These are phyloP conservation scores for Gentiana dahurica DNA, from an alignment of 257 asterid genomes.

Conservation along the genomic window DNA sequence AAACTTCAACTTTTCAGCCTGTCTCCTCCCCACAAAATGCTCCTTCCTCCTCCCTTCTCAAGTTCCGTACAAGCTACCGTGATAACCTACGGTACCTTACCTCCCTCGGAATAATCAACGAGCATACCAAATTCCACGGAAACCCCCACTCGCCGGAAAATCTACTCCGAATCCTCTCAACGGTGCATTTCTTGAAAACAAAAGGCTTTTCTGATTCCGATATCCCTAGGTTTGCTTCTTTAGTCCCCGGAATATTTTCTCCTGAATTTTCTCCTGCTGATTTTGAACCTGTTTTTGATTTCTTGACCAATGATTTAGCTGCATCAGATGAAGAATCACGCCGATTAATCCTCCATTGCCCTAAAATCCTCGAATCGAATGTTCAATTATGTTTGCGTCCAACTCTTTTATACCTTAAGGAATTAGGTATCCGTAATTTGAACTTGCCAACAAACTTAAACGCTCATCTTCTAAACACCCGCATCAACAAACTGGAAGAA, in stretches of 20 bases:
- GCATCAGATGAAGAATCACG: constrained; percentile 25
- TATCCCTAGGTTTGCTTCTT: constrained; percentile 19
- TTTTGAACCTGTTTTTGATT: constrained; percentile 14
- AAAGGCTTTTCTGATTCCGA: constrained; percentile 22
- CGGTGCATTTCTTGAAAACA: constrained; percentile 20
- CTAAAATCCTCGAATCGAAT: constrained; percentile 22
- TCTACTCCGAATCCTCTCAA: constrained; percentile 17
- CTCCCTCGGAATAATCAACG: constrained; percentile 20
- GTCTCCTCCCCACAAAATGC: constrained; percentile 2
- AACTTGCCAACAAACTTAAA: constrained; percentile 23
- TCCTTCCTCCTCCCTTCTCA: constrained; percentile 11
- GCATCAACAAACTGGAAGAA: constrained; percentile 20
- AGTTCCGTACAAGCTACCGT: constrained; percentile 18
- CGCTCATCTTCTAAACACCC: constrained; percentile 28
- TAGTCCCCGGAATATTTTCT: constrained; percentile 13
- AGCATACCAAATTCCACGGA: constrained; percentile 7
- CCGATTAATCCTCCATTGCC: constrained; percentile 21
- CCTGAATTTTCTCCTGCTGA: constrained; percentile 10
- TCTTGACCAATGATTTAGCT: constrained; percentile 16
- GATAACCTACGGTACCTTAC: constrained; percentile 23
- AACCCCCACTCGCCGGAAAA: constrained; percentile 17
- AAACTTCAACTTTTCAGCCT: constrained; percentile 2
- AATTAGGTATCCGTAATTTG: constrained; percentile 16
- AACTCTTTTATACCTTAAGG: constrained; percentile 17
- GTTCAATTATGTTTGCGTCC: constrained; percentile 25